A percentile compares a stretch with the other conserved stretches of the same genome.
Evolutionary conservation across 345 rosid species (phyloP).

Genomic region (Eucalyptus marginata): DNA sequence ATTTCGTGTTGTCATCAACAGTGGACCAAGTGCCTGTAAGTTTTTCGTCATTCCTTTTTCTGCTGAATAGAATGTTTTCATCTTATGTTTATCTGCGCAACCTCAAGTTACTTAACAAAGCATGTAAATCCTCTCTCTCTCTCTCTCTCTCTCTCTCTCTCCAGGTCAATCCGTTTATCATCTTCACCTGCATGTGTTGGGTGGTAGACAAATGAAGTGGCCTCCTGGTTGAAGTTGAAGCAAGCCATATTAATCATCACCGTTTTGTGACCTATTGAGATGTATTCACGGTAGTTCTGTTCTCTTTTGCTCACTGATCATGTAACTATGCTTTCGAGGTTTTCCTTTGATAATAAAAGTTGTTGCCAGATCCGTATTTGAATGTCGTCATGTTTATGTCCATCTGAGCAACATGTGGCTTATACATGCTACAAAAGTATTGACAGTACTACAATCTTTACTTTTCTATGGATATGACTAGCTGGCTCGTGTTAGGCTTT

Average conservation of each 20-base stretch:
- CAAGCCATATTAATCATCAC: neutral
- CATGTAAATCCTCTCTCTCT: neutral
- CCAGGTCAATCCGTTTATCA: conserved; percentile 94
- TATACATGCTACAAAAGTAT: neutral
- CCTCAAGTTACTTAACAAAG: neutral
- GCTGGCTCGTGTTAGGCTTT: neutral
- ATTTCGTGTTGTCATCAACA: conserved; percentile 91
- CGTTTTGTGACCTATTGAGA: neutral
- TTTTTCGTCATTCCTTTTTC: neutral
- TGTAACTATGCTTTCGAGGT: neutral
- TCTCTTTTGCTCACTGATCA: neutral
- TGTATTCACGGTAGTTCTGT: neutral
- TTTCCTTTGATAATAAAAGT: neutral
- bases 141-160: neutral
- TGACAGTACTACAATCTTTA: neutral
- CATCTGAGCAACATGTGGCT: neutral
- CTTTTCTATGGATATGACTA: neutral
- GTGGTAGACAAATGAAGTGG: conserved; percentile 89
- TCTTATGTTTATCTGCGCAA: neutral
- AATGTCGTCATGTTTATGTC: neutral
- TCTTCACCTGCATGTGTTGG: conserved; percentile 83
- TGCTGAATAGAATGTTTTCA: neutral
- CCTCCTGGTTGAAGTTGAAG: conserved; percentile 58
- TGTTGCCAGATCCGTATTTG: neutral
- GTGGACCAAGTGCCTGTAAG: conserved; percentile 75